These are phyloP conservation scores for Trichoderma sp. DNA, from an alignment of 2,329 filamentous ascomycete species.

Conservation along the genomic window DNA sequence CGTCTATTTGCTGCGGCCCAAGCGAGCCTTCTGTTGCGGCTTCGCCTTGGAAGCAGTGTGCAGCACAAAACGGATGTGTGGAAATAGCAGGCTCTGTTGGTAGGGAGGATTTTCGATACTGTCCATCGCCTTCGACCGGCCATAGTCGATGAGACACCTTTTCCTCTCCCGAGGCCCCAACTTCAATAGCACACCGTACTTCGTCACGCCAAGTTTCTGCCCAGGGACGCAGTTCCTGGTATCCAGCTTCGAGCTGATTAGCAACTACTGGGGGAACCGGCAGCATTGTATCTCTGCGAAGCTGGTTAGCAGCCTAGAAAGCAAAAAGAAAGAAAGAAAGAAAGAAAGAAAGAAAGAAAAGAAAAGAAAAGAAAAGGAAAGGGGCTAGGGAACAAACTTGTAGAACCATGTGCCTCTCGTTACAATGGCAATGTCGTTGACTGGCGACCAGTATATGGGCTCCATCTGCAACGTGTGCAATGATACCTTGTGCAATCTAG, in stretches of 20 bases:
- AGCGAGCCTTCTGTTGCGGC: conserved; percentile 57
- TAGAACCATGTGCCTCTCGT: conserved; percentile 96
- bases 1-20: conserved; percentile 37
- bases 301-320: conserved; percentile 26
- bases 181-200: conserved; percentile 83
- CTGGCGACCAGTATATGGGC: conserved; percentile 95
- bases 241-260: conserved; percentile 91
- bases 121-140: conserved; percentile 56
- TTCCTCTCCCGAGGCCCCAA: conserved; percentile 86
- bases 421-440: conserved; percentile 84
- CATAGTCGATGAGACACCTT: conserved; percentile 85
- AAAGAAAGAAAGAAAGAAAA: no score
- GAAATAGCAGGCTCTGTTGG: conserved; percentile 48
- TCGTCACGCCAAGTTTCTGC: conserved; percentile 92
- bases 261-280: conserved; percentile 83
- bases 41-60: conserved; percentile 61
- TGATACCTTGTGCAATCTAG: conserved; percentile 85
- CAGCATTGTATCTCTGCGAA: conserved; percentile 74
- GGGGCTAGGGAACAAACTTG: conserved; percentile 47
- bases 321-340: no score
- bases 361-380: no score
- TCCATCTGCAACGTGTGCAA: conserved; percentile 85
- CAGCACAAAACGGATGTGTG: conserved; percentile 60
- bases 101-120: conserved; percentile 26
- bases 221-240: conserved; percentile 82